Conservation (phyloP, 179 eudicot genomes). For the Patellifolia procumbens region DNA sequence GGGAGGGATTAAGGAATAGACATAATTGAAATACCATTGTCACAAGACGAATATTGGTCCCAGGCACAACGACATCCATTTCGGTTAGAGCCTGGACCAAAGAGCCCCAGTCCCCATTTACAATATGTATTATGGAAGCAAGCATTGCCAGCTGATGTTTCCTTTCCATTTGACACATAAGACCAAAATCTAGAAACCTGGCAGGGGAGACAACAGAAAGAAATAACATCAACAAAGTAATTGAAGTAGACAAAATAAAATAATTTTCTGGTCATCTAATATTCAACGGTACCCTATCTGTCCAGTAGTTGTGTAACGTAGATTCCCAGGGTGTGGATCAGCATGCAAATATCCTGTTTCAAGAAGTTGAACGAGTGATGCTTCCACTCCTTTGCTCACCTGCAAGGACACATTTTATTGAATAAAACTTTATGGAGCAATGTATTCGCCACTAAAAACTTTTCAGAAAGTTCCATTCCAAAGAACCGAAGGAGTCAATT, state of each 20-base stretch:
- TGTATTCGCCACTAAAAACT: neutral
- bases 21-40: slow-evolving; percentile 59
- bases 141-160: slow-evolving; percentile 97
- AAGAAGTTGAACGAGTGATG: slow-evolving; percentile 84
- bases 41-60: slow-evolving; percentile 67
- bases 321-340: slow-evolving; percentile 98
- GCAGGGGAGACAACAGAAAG: slow-evolving; percentile 26
- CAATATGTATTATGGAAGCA: slow-evolving; percentile 88
- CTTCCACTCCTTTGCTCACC: slow-evolving; percentile 97
- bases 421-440: neutral
- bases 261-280: neutral
- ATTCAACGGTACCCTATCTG: slow-evolving; percentile 63
- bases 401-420: slow-evolving; percentile 29
- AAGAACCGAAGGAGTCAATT: no score
- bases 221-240: neutral
- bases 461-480: neutral
- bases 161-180: slow-evolving; percentile 92
- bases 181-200: slow-evolving; percentile 95
- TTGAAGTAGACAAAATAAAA: neutral
- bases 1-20: neutral
- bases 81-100: slow-evolving; percentile 80
- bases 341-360: slow-evolving; percentile 96
- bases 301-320: slow-evolving; percentile 79
- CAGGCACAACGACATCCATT: slow-evolving; percentile 82
- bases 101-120: slow-evolving; percentile 94